Conservation (phyloP, 208 protist species). For the Leishmania braziliensis region DNA sequence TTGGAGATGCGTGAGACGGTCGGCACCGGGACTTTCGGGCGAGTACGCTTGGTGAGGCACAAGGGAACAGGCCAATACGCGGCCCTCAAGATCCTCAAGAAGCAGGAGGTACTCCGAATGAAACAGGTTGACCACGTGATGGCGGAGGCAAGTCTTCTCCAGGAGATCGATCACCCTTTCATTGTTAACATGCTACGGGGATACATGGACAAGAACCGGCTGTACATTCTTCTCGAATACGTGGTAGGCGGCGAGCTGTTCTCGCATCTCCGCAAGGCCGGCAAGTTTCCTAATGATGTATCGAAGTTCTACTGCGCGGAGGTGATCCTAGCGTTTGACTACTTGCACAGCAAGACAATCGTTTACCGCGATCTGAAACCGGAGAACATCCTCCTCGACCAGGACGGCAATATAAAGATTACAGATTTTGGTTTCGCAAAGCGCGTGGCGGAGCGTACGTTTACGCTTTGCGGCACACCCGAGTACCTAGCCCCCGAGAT, state of each 20-base stretch:
- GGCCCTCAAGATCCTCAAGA: conserved; percentile 92
- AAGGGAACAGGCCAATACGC: conserved; percentile 80
- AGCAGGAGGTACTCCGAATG: conserved; percentile 91
- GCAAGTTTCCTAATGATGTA: conserved; percentile 91
- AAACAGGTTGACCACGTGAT: conserved; percentile 93
- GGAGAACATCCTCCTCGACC: conserved; percentile 86
- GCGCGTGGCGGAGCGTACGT: conserved; percentile 77
- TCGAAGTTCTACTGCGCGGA: conserved; percentile 95
- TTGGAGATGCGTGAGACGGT: conserved; percentile 91
- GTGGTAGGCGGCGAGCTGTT: conserved; percentile 93
- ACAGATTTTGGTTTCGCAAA: conserved; percentile 92
- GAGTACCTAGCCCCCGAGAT: conserved; percentile 90
- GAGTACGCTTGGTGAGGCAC: conserved; percentile 92
- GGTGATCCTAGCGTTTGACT: conserved; percentile 83
- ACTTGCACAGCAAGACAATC: conserved; percentile 83
- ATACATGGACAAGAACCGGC: conserved; percentile 94
- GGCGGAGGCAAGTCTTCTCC: conserved; percentile 94
- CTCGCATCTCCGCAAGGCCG: conserved; percentile 90
- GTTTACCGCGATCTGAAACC: conserved; percentile 91
- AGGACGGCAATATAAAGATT: conserved; percentile 86
- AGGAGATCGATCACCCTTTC: conserved; percentile 93
- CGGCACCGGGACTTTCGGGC: conserved; percentile 95
- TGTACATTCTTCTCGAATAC: conserved; percentile 96
- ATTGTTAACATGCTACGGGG: conserved; percentile 95
- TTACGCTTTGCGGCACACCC: conserved; percentile 84